phyloP scores from a whole-genome alignment of 352 stramenopile genomes.

The Phytophthora fragariae region DNA sequence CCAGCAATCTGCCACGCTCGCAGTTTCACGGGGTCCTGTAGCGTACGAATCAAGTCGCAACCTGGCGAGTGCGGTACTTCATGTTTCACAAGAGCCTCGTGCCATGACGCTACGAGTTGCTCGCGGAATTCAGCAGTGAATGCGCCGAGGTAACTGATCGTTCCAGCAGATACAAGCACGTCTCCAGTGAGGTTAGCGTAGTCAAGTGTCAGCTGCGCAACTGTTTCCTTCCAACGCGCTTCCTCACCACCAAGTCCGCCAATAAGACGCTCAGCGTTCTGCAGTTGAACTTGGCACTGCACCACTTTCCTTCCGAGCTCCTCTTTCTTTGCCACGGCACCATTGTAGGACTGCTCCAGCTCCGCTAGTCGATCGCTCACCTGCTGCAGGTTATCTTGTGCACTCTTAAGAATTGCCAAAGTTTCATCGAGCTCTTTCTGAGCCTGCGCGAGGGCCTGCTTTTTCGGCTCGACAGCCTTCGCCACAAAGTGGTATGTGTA shows the following conservation, averaged over 20 bases:
- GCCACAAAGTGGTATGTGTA: conserved; percentile 94
- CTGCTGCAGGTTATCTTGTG: conserved; percentile 84
- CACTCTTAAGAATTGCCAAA: conserved; percentile 79
- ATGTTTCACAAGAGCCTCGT: conserved; percentile 66
- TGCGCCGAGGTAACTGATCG: conserved; percentile 88
- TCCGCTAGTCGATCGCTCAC: conserved; percentile 87
- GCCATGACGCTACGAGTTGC: conserved; percentile 68
- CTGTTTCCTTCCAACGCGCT: conserved; percentile 84
- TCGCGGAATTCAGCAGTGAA: conserved; percentile 91
- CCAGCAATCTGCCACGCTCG: conserved; percentile 90
- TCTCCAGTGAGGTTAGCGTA: conserved; percentile 86
- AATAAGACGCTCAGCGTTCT: conserved; percentile 89
- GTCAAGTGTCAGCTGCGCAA: conserved; percentile 77
- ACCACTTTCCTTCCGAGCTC: conserved; percentile 90
- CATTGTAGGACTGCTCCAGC: conserved; percentile 88
- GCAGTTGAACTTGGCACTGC: conserved; percentile 90
- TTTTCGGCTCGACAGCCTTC: conserved; percentile 93
- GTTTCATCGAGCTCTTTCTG: conserved; percentile 90
- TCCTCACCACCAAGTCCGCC: conserved; percentile 87
- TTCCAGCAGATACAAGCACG: conserved; percentile 86
- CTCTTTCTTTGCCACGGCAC: conserved; percentile 91
- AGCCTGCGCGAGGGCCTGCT: conserved; percentile 84
- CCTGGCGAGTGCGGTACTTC: conserved; percentile 77
- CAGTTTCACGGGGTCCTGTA: conserved; percentile 91
- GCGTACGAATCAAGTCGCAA: conserved; percentile 88